Conservation (phyloP, 78 protist species). For the Cavenderia fasciculata region DNA sequence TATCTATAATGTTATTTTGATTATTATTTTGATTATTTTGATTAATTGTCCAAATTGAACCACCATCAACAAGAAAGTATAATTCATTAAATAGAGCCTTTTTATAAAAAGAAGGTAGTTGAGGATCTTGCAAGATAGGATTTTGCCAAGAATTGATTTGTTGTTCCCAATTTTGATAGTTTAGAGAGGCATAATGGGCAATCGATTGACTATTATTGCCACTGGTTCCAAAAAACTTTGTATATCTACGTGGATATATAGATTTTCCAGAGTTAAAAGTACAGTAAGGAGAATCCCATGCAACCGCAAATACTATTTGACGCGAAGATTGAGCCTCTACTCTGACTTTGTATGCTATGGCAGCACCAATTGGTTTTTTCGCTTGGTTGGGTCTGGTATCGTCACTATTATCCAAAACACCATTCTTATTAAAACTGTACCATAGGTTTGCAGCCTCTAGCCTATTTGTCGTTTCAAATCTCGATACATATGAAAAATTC, state of each 20-base stretch:
- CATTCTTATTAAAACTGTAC: slow-evolving; percentile 49
- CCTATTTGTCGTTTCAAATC: slow-evolving; percentile 68
- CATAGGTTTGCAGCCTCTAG: slow-evolving; percentile 77
- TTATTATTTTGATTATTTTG: not conserved
- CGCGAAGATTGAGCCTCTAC: slow-evolving; percentile 23
- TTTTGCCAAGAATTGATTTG: slow-evolving; percentile 84
- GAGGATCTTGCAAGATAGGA: slow-evolving; percentile 54
- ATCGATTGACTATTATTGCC: slow-evolving; percentile 65
- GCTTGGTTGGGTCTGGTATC: slow-evolving; percentile 53
- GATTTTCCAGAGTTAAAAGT: slow-evolving; percentile 38
- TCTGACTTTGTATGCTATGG: slow-evolving; percentile 46
- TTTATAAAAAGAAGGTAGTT: slow-evolving; percentile 69
- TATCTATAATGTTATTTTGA: not conserved
- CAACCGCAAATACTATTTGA: slow-evolving; percentile 50
- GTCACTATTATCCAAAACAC: slow-evolving; percentile 38
- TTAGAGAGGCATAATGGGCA: slow-evolving; percentile 26
- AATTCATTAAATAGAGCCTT: slow-evolving; percentile 86
- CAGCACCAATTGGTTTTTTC: slow-evolving; percentile 69
- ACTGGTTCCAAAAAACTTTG: slow-evolving; percentile 60
- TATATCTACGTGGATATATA: slow-evolving; percentile 56
- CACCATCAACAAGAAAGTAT: slow-evolving; percentile 88
- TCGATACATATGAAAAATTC: not conserved
- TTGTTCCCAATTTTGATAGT: slow-evolving; percentile 55
- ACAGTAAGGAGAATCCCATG: slow-evolving; percentile 73
- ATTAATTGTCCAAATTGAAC: slow-evolving; percentile 84